Evolutionary conservation across 441 rosid species (phyloP).

Genomic region (Eutrema salsugineum): DNA sequence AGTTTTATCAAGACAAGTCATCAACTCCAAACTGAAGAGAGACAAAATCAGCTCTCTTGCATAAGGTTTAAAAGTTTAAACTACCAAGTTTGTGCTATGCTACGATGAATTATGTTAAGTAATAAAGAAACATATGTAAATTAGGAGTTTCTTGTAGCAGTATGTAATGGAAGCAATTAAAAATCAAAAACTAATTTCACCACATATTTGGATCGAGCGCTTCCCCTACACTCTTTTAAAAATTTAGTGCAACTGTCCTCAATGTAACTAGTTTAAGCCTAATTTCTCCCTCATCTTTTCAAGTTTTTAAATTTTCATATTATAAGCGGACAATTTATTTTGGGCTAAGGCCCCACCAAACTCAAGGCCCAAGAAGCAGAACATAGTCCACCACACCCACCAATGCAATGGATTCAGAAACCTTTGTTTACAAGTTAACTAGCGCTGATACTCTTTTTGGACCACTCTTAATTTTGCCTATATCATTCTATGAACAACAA

Average conservation of each 20-base stretch:
- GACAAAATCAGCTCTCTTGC: neutral
- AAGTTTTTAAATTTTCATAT: neutral
- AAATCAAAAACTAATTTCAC: neutral
- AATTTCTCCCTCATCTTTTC: neutral
- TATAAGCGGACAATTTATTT: neutral
- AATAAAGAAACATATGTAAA: slow-evolving; percentile 17
- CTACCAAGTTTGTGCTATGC: neutral
- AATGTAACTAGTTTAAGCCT: neutral
- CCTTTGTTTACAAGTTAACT: neutral
- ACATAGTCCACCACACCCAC: neutral
- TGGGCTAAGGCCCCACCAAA: neutral
- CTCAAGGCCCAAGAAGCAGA: neutral
- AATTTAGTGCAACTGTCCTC: neutral
- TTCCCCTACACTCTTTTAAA: neutral
- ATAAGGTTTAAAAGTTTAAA: neutral
- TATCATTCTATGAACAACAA: too few species aligned
- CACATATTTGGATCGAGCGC: neutral
- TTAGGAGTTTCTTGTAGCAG: slow-evolving; percentile 7
- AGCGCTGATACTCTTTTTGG: neutral
- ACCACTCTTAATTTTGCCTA: neutral
- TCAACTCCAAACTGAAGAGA: neutral
- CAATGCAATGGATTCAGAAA: neutral
- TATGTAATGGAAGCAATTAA: neutral
- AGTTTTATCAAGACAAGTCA: slow-evolving; percentile 22
- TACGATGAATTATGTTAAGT: neutral